Base-by-base conservation (phyloP, 139 green algal species). In the Mesotaenium endlicherianum region DNA sequence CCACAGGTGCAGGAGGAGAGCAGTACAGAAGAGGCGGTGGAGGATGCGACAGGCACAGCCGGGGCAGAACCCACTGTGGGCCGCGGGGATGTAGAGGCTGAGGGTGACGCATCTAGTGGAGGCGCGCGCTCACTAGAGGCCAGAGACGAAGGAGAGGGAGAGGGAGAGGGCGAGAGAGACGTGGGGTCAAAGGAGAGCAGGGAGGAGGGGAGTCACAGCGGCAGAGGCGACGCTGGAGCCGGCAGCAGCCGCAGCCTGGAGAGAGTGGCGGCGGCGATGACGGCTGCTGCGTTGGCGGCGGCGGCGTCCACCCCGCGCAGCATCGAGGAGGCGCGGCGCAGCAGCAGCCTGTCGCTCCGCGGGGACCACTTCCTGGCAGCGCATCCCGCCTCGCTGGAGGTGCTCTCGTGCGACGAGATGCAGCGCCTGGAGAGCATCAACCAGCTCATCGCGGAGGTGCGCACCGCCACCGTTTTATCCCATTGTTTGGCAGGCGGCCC, bases 251-350 rank as follows among this genome's bases (percentile, higher is more conserved):
- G 36, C 8, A 72, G 60, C 43, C 41, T 72, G 20, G 43, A 14
- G 11, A 36, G 60, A n/a, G 60, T 72, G 20, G 43, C 60, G 17
- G 41, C 60, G 43, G 60, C 60, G 36, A 72, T 72, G 11, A n/a
- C n/a, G n/a, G 11, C 6, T 72, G 60, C 60, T 72, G 60, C 60
- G 41, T 72, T 72, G 41, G 60, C 60, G 41, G 60, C 60, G 41
- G 60, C 60, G 41, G 41, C 11, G 5, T 6, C 5, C 20, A 72
- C 60, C 11, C 5, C 60, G n/a, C n/a, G n/a, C n/a, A n/a, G n/a
- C n/a, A n/a, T n/a, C n/a, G n/a, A 72, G 60, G 60, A 72, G 60
- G 36, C 41, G 11, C 60, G 17, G 20, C 5, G 5, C 60, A 72
- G 6, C 60, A 5, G 17, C 43, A 36, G 8, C 11, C 43, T 72